These are phyloP conservation scores for Mucor mucedo DNA, from an alignment of 371 early-diverging fungal species.

Conservation along the genomic window DNA sequence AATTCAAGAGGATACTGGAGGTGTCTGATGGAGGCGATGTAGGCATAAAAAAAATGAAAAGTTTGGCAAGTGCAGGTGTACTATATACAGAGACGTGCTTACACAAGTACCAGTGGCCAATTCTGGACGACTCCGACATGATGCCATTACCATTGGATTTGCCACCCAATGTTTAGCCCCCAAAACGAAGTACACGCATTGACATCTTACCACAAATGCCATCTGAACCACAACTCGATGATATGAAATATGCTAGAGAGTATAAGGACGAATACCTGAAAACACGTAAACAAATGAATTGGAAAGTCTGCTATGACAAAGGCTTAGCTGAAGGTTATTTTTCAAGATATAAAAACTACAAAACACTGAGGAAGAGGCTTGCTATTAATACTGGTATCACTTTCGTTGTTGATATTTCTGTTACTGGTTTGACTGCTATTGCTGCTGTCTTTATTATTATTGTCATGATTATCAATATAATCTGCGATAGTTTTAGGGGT, in stretches of 20 bases:
- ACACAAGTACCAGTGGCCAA: slow-evolving; percentile 18
- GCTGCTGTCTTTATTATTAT: slow-evolving; percentile 2
- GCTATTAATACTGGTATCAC: slow-evolving; percentile 11
- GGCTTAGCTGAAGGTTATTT: slow-evolving; percentile 10
- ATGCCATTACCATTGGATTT: slow-evolving; percentile 17
- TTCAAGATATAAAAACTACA: slow-evolving; percentile 18
- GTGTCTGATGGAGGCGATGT: slow-evolving; percentile 6
- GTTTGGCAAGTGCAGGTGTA: slow-evolving; percentile 18
- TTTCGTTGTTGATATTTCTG: background rate
- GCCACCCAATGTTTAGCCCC: slow-evolving; percentile 10
- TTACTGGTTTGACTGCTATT: no score
- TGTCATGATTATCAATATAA: slow-evolving; percentile 1
- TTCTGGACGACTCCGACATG: slow-evolving; percentile 14
- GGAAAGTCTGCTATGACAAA: background rate
- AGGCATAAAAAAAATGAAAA: slow-evolving; percentile 15
- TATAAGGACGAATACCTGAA: slow-evolving; percentile 17
- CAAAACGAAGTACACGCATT: slow-evolving; percentile 18
- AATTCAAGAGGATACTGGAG: slow-evolving; percentile 16
- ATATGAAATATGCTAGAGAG: slow-evolving; percentile 17
- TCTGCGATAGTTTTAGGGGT: slow-evolving; percentile 11
- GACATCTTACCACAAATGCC: slow-evolving; percentile 18
- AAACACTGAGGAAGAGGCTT: slow-evolving; percentile 15
- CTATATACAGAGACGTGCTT: slow-evolving; percentile 18
- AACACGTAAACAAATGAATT: slow-evolving; percentile 21
- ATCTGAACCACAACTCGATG: slow-evolving; percentile 17